phyloP scores from a whole-genome alignment of 441 rosid species.

The Brassica balearica region DNA sequence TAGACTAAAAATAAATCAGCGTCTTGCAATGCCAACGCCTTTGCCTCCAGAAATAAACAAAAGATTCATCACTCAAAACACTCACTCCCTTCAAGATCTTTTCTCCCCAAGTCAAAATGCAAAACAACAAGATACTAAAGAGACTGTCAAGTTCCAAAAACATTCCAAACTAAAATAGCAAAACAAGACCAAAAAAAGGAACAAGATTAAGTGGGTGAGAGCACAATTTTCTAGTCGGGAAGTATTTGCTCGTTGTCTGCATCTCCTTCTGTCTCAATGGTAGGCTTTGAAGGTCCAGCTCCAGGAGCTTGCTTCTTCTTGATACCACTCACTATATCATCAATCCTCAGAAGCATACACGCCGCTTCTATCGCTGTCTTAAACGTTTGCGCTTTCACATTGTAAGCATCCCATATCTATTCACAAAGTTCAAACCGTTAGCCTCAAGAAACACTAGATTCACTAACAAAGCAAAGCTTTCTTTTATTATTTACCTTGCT shows the following conservation, averaged over 20 bases:
- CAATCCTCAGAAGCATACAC: constrained; percentile 90
- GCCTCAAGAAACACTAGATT: constrained; percentile 1
- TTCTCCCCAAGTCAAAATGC: constrained; percentile 27
- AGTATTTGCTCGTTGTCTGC: constrained; percentile 89
- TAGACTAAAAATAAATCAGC: neutral
- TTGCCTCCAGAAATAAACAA: neutral
- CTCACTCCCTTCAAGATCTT: constrained; percentile 8
- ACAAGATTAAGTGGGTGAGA: constrained; percentile 1
- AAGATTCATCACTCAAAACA: neutral
- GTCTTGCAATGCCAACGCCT: constrained; percentile 1
- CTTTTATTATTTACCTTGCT: constrained; percentile 55
- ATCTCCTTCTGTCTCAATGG: constrained; percentile 86
- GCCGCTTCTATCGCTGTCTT: constrained; percentile 95
- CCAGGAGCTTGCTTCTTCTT: constrained; percentile 93
- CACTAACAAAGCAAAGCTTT: neutral
- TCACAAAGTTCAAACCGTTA: neutral
- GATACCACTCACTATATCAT: constrained; percentile 95
- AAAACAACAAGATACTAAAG: constrained; percentile 12
- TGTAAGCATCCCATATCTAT: constrained; percentile 97
- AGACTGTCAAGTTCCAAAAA: constrained; percentile 23
- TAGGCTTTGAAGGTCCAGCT: constrained; percentile 76
- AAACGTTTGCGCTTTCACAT: constrained; percentile 90
- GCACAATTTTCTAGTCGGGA: constrained; percentile 56
- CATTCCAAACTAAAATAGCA: constrained; percentile 15
- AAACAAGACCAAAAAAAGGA: neutral